A percentile compares a stretch with the other conserved stretches of the same genome.
These are phyloP conservation scores for Schoenoplectus tabernaemontani DNA, from an alignment of 202 grass and related monocot species.

Conservation along the genomic window DNA sequence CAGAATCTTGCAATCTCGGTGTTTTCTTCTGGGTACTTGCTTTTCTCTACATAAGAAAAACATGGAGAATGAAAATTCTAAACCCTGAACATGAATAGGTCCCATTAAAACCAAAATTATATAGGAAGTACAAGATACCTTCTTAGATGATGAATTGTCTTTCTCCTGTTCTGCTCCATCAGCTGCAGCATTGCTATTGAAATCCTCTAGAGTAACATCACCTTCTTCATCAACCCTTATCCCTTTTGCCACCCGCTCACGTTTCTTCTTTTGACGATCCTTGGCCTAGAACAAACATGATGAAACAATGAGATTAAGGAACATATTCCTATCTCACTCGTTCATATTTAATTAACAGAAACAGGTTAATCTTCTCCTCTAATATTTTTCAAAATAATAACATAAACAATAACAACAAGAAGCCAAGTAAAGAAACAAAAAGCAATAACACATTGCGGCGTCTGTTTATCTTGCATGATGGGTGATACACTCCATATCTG, in stretches of 20 bases:
- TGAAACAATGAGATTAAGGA: slow-evolving; percentile 11
- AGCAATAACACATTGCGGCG: neutral
- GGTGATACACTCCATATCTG: neutral
- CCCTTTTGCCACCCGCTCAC: slow-evolving; percentile 45
- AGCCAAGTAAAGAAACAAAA: neutral
- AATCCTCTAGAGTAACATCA: slow-evolving; percentile 78
- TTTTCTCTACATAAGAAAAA: slow-evolving; percentile 50
- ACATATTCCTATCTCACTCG: neutral
- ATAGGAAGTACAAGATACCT: slow-evolving; percentile 36
- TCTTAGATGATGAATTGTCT: slow-evolving; percentile 58
- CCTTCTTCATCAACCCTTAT: slow-evolving; percentile 89
- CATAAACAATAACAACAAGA: neutral
- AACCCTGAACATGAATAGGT: neutral
- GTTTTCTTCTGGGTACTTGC: slow-evolving; percentile 46
- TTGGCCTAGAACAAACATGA: slow-evolving; percentile 53
- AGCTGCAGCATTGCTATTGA: slow-evolving; percentile 40
- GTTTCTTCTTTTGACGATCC: slow-evolving; percentile 81
- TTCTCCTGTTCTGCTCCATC: slow-evolving; percentile 52
- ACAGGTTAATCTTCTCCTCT: neutral
- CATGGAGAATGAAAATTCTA: slow-evolving; percentile 17
- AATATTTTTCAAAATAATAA: slow-evolving; percentile 19
- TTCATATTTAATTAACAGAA: neutral
- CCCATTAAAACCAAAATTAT: slow-evolving; percentile 19
- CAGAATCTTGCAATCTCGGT: slow-evolving; percentile 29
- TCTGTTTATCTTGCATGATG: neutral